Evolutionary conservation across 108 stramenopile species (phyloP).

Genomic region (Skeletonema grethae): DNA sequence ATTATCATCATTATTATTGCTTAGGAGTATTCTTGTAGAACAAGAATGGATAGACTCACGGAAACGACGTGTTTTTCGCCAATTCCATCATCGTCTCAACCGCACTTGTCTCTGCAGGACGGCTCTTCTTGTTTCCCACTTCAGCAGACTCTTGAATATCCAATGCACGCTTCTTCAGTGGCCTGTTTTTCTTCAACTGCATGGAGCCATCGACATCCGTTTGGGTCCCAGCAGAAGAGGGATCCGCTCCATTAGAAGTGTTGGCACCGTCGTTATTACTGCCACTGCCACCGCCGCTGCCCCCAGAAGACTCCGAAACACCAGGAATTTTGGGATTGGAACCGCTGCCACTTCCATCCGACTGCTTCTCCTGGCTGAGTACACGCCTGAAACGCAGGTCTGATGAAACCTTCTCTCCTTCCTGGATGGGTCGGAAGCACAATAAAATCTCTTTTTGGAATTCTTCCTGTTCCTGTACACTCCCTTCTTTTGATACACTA

Average conservation of each 20-base stretch:
- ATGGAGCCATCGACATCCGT: neutral
- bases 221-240: slow-evolving; percentile 18
- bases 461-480: slow-evolving; percentile 15
- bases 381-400: slow-evolving; percentile 33
- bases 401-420: slow-evolving; percentile 72
- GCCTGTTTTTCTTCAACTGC: neutral
- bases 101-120: neutral
- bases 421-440: slow-evolving; percentile 77
- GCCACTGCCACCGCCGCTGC: neutral
- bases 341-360: neutral
- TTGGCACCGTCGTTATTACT: neutral
- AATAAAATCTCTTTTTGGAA: slow-evolving; percentile 67
- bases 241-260: neutral
- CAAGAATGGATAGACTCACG: neutral
- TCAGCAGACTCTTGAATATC: neutral
- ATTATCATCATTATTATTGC: too few species aligned
- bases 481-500: slow-evolving; percentile 17
- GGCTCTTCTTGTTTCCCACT: neutral
- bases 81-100: neutral
- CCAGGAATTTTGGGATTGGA: neutral
- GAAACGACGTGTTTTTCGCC: neutral
- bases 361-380: neutral
- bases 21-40: too few species aligned
- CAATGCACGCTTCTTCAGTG: slow-evolving; percentile 28
- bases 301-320: neutral